Conservation (phyloP, 1,139 yeast genomes). For the Pichia norvegensis region DNA sequence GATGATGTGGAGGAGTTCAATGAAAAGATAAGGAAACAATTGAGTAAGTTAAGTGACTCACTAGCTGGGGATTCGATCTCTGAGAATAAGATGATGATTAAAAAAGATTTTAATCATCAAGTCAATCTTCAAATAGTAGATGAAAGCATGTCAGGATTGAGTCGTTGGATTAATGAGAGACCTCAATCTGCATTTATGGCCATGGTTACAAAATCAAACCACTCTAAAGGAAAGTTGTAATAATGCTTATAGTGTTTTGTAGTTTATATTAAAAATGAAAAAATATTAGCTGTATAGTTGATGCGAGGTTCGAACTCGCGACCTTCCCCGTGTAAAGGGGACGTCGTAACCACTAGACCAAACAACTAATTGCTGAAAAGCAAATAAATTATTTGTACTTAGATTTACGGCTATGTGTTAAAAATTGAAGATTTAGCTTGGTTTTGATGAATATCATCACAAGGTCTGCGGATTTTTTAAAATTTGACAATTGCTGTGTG, state of each 20-base stretch:
- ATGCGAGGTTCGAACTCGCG: conserved; percentile 35
- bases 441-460: no score
- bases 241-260: neutral
- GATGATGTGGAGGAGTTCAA: conserved; percentile 56
- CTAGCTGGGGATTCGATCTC: conserved; percentile 54
- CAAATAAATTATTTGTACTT: no score
- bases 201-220: conserved; percentile 11
- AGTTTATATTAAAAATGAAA: no score
- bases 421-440: no score
- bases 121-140: conserved; percentile 43
- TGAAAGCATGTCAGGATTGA: conserved; percentile 63
- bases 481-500: no score
- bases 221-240: conserved; percentile 6
- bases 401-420: no score
- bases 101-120: conserved; percentile 22
- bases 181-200: conserved; percentile 52
- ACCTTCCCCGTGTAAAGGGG: conserved; percentile 35
- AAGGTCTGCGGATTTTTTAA: no score
- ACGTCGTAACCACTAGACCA: conserved; percentile 35
- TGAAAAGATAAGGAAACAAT: conserved; percentile 38
- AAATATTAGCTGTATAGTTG: no score
- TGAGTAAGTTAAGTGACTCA: conserved; percentile 38
- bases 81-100: conserved; percentile 54
- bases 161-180: conserved; percentile 62
- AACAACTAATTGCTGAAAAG: no score